Evolutionary conservation across 179 eudicot species (phyloP).

Genomic region (Silene noctiflora): DNA sequence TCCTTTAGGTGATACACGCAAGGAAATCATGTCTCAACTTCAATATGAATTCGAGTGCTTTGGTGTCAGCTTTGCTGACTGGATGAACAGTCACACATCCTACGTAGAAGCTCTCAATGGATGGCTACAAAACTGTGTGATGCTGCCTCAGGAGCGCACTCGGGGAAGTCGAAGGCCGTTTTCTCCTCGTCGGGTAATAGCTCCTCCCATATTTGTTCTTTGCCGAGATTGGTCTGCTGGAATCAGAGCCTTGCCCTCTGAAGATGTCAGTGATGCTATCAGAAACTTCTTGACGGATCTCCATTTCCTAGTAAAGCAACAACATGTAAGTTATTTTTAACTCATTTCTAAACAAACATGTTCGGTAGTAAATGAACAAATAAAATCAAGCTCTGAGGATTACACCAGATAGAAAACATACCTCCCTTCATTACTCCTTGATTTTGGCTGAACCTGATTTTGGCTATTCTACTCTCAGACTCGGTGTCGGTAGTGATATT

Average conservation of each 20-base stretch:
- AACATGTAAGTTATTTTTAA: conserved; percentile 7
- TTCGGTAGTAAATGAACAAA: neutral
- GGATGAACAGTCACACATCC: conserved; percentile 72
- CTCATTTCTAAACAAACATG: neutral
- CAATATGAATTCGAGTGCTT: conserved; percentile 79
- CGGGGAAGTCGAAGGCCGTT: conserved; percentile 54
- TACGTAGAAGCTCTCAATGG: conserved; percentile 82
- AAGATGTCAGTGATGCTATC: conserved; percentile 67
- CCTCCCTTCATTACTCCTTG: neutral
- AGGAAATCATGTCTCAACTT: conserved; percentile 58
- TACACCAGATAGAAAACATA: neutral
- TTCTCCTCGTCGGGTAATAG: conserved; percentile 72
- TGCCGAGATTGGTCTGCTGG: conserved; percentile 83
- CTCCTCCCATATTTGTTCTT: conserved; percentile 77
- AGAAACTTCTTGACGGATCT: conserved; percentile 57
- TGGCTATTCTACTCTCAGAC: no score
- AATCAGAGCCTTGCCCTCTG: conserved; percentile 67
- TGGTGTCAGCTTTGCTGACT: conserved; percentile 79
- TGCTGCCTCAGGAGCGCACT: conserved; percentile 63
- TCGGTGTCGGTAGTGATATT: no score
- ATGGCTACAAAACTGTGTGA: conserved; percentile 82
- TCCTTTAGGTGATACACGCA: conserved; percentile 48
- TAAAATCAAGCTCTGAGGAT: neutral
- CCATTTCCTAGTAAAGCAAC: conserved; percentile 42
- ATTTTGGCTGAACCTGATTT: no score